Base-by-base conservation (phyloP, 306 rosid species). In the Quercus mongolica region DNA sequence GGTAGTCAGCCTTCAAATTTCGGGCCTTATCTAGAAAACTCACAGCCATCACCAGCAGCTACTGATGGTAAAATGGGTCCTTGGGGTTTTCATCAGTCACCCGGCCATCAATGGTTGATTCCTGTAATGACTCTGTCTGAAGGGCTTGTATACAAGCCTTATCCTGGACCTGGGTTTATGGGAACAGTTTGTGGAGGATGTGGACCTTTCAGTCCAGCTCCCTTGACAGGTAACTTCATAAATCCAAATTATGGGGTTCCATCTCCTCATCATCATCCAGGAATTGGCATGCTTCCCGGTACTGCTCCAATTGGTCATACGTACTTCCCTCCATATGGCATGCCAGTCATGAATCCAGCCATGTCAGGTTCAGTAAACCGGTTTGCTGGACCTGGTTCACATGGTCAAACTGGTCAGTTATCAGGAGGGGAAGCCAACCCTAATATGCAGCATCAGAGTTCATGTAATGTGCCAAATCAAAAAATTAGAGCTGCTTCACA, bases 71-170 rank as follows among this genome's bases (percentile, higher is more conserved):
- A 86, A 71, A 85, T 86, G 84, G 81, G 71, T 68, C 87, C 92
- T 55, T 93, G 96, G 98, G 38, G 87, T 85, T 90, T 84, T 87
- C 83, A 84, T 62, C 99, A 88, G 85, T 70, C 95, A 72, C 83
- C 96, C 33, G 98, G 90, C 52, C 94, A 91, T 51, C 99, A 91
- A 23, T 93, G 94, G 96, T 71, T 96, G 76, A 76, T 96, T 78
- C 99, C 99, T 54, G 93, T 96, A 19, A 87, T 91, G 97, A 83
- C 96, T 75, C 92, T 97, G 54, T 84, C 98, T 14, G 99, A 96
- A 84, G 99, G 98, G 83, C 97, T 96, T 7, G 80, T 96, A 28
- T 96, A 90, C 85, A 95, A 95, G 92, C 99, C 99, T 23, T 96
- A 90, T 80, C 81, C 86, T 6, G 97, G 83, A 30, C 97, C 97